phyloP scores from a whole-genome alignment of 768 basidiomycete species.

The Podaxis carcinomalis region DNA sequence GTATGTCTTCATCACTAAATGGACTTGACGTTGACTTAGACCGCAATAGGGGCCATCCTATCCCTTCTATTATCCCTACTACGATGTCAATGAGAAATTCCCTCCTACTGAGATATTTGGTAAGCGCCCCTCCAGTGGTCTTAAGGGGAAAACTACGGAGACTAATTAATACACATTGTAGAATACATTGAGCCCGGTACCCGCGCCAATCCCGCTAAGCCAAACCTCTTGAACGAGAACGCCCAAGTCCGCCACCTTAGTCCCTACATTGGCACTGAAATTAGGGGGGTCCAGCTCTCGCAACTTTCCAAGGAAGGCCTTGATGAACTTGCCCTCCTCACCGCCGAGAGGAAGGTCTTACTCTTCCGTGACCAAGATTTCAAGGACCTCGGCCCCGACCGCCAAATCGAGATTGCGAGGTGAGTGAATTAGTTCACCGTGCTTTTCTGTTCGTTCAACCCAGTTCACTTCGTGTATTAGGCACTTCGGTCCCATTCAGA shows the following conservation, averaged over 20 bases:
- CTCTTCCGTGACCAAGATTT: constrained; percentile 60
- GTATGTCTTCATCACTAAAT: not conserved
- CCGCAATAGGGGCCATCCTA: constrained; percentile 34
- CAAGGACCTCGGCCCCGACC: constrained; percentile 49
- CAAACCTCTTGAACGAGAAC: constrained; percentile 41
- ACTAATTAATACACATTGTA: constrained; percentile 3
- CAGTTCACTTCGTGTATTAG: constrained; percentile 16
- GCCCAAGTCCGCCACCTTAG: constrained; percentile 35
- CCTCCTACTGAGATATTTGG: constrained; percentile 44
- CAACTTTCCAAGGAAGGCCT: constrained; percentile 47
- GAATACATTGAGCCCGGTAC: constrained; percentile 41
- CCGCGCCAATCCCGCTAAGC: constrained; percentile 47
- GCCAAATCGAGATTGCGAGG: constrained; percentile 49
- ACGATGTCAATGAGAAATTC: constrained; percentile 44
- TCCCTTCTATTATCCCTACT: constrained; percentile 46
- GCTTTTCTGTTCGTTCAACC: not conserved
- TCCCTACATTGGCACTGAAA: constrained; percentile 49
- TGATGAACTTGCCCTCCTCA: constrained; percentile 47
- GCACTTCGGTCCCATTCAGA: constrained; percentile 43
- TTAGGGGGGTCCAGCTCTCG: constrained; percentile 49
- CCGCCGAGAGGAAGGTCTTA: constrained; percentile 50
- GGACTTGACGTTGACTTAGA: not conserved
- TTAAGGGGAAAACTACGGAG: not conserved
- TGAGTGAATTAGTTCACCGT: constrained; percentile 11
- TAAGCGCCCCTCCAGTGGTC: constrained; percentile 15